Base-by-base conservation (phyloP, 2,329 filamentous ascomycete species). In the Fusarium bactridioides region DNA sequence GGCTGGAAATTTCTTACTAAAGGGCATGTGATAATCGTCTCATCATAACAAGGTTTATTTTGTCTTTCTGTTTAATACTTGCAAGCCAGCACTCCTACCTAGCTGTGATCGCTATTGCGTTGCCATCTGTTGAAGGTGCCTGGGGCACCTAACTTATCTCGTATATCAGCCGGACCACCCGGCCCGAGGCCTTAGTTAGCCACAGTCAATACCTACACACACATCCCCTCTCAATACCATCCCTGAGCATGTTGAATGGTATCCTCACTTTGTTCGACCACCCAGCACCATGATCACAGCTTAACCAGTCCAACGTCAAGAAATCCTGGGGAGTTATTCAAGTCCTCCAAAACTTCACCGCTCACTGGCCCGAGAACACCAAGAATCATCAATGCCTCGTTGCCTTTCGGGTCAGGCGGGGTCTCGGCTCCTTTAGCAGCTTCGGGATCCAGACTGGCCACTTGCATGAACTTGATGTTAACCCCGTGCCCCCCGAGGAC, bases 381-480 rank as follows among this genome's bases (percentile, higher is more conserved):
- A 56, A 95, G 75, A 75, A 95, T 95, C 93, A 95, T 95, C 73
- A 95, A 81, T 15, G 93, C 93, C 82, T 95, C 93, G 47, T 90
- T 89, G 54, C 80, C 83, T 33, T 80, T 82, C 13, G 33, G 62
- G 18, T 75, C 75, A n/a, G 73, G 63, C 27, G 72, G 73, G 16
- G 64, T 76, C 35, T 67, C 73, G 19, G 60, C 60, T 45, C 65
- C 78, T 74, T 58, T 74, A 72, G 67, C 77, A 38, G 57, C 65
- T 69, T 57, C 67, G 62, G 64, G 66, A 19, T 80, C 85, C 69
- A 92, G 79, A 21, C 85, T 84, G 7, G 87, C 88, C 4, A 95
- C 93, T 77, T 89, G 91, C 93, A 95, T 96, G 78, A 91, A 94
- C 50, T 88, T 88, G 79, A 95, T 94, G 77, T 96, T 96, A 58